Percentiles rank a stretch among this genome's conserved stretches.
phyloP scores from a whole-genome alignment of 148 eudicot species.

The Dianthus caryophyllus region DNA sequence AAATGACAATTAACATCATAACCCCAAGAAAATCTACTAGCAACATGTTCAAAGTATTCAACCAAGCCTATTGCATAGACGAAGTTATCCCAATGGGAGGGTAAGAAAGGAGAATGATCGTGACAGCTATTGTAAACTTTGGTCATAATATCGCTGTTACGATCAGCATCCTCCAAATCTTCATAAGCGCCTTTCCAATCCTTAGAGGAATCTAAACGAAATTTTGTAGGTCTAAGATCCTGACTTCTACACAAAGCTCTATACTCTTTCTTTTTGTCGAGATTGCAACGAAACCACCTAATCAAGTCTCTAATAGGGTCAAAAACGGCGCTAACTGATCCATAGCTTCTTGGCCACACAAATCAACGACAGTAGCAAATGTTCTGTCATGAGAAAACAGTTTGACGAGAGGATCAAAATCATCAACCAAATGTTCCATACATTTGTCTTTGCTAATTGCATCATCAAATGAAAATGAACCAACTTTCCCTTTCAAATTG shows the following conservation, averaged over 20 bases:
- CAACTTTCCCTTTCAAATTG: not conserved
- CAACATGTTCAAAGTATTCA: not conserved
- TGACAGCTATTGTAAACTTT: not conserved
- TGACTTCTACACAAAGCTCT: not conserved
- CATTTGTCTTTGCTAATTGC: not conserved
- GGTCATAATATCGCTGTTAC: not conserved
- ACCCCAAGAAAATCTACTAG: not conserved
- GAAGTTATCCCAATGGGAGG: not conserved
- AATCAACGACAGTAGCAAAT: constrained; percentile 7
- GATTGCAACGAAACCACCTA: not conserved
- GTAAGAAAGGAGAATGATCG: not conserved
- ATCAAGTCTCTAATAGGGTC: not conserved
- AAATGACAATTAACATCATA: constrained; percentile 11
- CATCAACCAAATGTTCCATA: not conserved
- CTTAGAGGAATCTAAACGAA: not conserved
- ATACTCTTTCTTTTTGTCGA: not conserved
- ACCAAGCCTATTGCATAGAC: not conserved
- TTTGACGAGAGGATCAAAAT: not conserved
- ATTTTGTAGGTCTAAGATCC: not conserved
- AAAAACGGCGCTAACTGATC: not conserved
- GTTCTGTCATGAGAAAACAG: constrained; percentile 6
- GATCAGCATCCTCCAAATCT: not conserved
- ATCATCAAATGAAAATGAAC: not conserved
- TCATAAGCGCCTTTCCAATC: constrained; percentile 6
- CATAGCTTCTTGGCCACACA: constrained; percentile 11